These are phyloP conservation scores for Alternaria triticimaculans DNA, from an alignment of 2,329 filamentous ascomycete species.

Conservation along the genomic window DNA sequence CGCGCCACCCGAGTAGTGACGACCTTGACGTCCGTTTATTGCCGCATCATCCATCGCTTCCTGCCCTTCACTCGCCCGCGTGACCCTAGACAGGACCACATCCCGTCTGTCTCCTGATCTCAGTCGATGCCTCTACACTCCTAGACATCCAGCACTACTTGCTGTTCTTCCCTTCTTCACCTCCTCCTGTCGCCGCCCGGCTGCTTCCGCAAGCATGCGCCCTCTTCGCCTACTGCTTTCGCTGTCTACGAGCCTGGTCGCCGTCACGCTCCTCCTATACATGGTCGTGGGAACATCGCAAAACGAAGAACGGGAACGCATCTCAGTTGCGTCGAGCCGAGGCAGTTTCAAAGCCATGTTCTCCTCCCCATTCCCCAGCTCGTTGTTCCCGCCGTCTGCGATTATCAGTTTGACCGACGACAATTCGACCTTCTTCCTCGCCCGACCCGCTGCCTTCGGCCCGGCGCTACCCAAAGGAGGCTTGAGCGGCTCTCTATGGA, in stretches of 20 bases:
- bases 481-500: conserved; percentile 89
- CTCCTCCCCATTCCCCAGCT: conserved; percentile 68
- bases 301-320: conserved; percentile 22
- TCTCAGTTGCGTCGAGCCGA: conserved; percentile 34
- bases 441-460: conserved; percentile 91
- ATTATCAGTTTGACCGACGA: conserved; percentile 97
- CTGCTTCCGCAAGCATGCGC: conserved; percentile 39
- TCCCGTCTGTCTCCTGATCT: conserved; percentile 5
- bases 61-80: conserved; percentile 11
- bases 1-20: conserved; percentile 7
- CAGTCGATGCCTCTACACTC: conserved; percentile 31
- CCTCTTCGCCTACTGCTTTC: conserved; percentile 49
- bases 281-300: conserved; percentile 37
- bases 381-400: conserved; percentile 92
- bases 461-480: conserved; percentile 76
- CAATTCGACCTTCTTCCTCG: conserved; percentile 96
- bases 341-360: conserved; percentile 52
- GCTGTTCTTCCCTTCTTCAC: conserved; percentile 23
- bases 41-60: conserved; percentile 25
- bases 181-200: conserved; percentile 7
- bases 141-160: conserved; percentile 31
- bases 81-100: conserved; percentile 7
- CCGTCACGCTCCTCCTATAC: conserved; percentile 54
- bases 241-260: conserved; percentile 51
- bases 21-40: conserved; percentile 16